These are phyloP conservation scores for Allomyces macrogynus DNA, from an alignment of 192 early-diverging fungal genomes.

Conservation along the genomic window DNA sequence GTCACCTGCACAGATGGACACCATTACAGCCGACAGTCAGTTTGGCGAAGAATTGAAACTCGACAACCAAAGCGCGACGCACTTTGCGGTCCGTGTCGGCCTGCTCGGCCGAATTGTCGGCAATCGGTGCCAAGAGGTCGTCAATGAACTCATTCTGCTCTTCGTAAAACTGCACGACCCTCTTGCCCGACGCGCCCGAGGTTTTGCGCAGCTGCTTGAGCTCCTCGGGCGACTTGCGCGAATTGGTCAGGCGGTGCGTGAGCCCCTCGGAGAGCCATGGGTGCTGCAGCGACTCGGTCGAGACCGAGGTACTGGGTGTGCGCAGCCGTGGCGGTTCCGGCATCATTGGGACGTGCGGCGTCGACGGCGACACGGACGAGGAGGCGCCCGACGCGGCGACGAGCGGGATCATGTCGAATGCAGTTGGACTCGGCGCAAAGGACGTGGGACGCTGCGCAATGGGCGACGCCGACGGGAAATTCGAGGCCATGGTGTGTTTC, in stretches of 20 bases:
- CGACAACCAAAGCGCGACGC: too few relatives aligned
- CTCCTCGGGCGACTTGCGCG: conserved; percentile 26
- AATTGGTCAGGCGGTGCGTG: background rate
- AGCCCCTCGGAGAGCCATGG: background rate
- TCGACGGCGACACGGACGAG: too few relatives aligned
- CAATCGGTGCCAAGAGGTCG: conserved; percentile 28
- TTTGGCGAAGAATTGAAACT: too few relatives aligned
- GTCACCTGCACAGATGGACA: background rate
- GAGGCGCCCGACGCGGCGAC: too few relatives aligned
- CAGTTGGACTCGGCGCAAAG: too few relatives aligned
- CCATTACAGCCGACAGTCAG: background rate
- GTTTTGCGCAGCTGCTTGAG: conserved; percentile 13
- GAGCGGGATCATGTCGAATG: too few relatives aligned
- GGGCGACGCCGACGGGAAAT: too few relatives aligned
- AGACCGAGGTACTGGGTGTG: too few relatives aligned
- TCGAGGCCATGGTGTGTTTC: too few relatives aligned
- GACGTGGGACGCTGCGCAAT: too few relatives aligned
- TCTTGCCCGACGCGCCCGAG: conserved; percentile 14
- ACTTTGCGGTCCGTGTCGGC: background rate
- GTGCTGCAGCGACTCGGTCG: background rate
- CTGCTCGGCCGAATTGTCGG: conserved; percentile 7
- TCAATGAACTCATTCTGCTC: conserved; percentile 67
- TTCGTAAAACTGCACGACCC: conserved; percentile 51
- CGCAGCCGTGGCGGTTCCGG: too few relatives aligned
- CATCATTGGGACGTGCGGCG: too few relatives aligned